A percentile compares a stretch with the other conserved stretches of the same genome.
Conservation (phyloP, 768 basidiomycete species). For the Tephrocybe sp. region DNA sequence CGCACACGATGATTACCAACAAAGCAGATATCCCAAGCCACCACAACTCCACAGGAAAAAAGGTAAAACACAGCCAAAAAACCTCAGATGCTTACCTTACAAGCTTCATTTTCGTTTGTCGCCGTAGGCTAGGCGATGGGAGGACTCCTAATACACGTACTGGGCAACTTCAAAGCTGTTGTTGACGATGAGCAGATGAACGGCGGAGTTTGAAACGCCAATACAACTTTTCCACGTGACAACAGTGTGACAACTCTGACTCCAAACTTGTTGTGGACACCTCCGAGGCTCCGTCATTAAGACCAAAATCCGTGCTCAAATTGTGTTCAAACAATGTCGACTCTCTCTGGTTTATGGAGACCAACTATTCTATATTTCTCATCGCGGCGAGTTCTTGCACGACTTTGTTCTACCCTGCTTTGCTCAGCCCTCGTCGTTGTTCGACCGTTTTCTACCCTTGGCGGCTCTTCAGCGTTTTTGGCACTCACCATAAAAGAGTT, state of each 20-base stretch:
- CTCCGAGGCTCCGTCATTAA: too few species aligned
- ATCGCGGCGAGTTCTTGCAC: slow-evolving; percentile 33
- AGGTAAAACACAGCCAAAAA: slow-evolving; percentile 5
- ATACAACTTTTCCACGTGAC: background rate
- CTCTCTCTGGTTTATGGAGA: background rate
- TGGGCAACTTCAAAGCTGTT: slow-evolving; percentile 7
- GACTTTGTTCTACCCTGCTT: slow-evolving; percentile 42
- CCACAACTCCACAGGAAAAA: background rate
- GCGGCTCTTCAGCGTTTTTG: slow-evolving; percentile 38
- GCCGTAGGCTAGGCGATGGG: background rate
- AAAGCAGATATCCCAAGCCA: background rate
- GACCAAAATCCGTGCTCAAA: too few species aligned
- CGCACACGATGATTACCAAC: slow-evolving; percentile 5
- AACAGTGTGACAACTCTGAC: too few species aligned
- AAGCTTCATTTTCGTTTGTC: slow-evolving; percentile 63
- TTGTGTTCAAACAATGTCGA: background rate
- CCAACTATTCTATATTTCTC: slow-evolving; percentile 2
- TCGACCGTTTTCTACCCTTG: slow-evolving; percentile 36
- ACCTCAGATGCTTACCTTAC: slow-evolving; percentile 54
- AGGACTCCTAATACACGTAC: background rate
- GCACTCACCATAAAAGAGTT: slow-evolving; percentile 41
- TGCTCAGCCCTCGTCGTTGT: slow-evolving; percentile 37
- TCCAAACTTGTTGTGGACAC: too few species aligned
- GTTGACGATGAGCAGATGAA: slow-evolving; percentile 15
- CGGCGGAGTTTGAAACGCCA: slow-evolving; percentile 13